These are phyloP conservation scores for Cadophora malorum DNA, from an alignment of 2,329 filamentous ascomycete genomes.

Conservation along the genomic window DNA sequence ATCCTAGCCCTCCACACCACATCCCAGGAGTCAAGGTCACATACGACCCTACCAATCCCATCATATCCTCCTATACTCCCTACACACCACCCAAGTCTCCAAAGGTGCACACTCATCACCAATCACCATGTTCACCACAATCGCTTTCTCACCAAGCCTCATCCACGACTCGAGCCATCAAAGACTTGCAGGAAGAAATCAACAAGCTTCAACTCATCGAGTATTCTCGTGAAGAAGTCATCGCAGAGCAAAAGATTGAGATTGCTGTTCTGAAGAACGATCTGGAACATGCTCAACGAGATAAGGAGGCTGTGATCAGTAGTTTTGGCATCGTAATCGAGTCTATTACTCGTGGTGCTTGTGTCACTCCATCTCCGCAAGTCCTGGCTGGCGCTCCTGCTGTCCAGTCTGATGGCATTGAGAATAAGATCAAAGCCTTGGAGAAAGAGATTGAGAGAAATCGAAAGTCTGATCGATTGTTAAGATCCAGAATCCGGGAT, in stretches of 20 bases:
- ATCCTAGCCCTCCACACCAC: background rate
- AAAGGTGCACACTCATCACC: background rate
- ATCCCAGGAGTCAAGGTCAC: slow-evolving; percentile 9
- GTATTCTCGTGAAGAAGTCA: slow-evolving; percentile 14
- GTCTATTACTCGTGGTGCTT: slow-evolving; percentile 19
- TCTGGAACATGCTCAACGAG: slow-evolving; percentile 29
- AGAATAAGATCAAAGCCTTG: slow-evolving; percentile 25
- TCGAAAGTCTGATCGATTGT: slow-evolving; percentile 30
- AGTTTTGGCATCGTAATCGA: slow-evolving; percentile 30
- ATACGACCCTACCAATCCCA: background rate
- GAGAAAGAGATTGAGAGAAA: slow-evolving; percentile 34
- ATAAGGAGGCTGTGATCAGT: slow-evolving; percentile 31
- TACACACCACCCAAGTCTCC: slow-evolving; percentile 6
- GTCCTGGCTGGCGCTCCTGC: background rate
- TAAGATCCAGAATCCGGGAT: slow-evolving; percentile 24
- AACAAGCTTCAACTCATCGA: background rate
- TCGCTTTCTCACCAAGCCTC: background rate
- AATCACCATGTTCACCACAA: background rate
- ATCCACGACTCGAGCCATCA: background rate
- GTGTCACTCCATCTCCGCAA: background rate
- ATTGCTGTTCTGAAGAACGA: slow-evolving; percentile 40
- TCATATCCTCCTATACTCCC: background rate
- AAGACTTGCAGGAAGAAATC: background rate
- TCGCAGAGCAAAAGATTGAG: slow-evolving; percentile 30
- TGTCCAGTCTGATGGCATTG: background rate